A percentile compares a stretch with the other conserved stretches of the same genome.
Conservation (phyloP, 805 yeast species). For the Wickerhamiella cacticola region DNA sequence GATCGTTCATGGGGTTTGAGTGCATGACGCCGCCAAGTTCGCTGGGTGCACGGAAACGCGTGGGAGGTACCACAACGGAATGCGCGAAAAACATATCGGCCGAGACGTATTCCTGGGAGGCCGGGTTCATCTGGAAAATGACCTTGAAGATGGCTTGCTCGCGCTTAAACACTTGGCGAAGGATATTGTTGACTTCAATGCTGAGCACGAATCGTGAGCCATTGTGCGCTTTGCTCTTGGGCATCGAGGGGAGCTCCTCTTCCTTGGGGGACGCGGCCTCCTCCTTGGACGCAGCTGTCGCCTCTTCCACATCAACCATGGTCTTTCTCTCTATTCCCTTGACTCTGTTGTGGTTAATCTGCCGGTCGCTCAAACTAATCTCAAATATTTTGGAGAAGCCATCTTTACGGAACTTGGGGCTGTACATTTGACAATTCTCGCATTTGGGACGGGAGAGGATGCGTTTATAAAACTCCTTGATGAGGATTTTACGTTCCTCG, state of each 20-base stretch:
- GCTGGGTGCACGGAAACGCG: slow-evolving; percentile 92
- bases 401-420: slow-evolving; percentile 90
- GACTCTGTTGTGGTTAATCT: slow-evolving; percentile 59
- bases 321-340: slow-evolving; percentile 68
- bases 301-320: slow-evolving; percentile 35
- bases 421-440: slow-evolving; percentile 91
- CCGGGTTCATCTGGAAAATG: slow-evolving; percentile 74
- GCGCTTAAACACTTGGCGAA: slow-evolving; percentile 59
- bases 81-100: slow-evolving; percentile 88
- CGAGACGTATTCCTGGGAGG: slow-evolving; percentile 32
- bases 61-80: slow-evolving; percentile 86
- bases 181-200: slow-evolving; percentile 70
- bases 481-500: slow-evolving; percentile 67
- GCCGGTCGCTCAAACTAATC: slow-evolving; percentile 71
- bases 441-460: slow-evolving; percentile 72
- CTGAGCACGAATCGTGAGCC: slow-evolving; percentile 81
- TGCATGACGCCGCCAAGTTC: slow-evolving; percentile 94
- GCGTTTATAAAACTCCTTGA: slow-evolving; percentile 64
- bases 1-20: slow-evolving; percentile 86
- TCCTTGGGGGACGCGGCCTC: slow-evolving; percentile 31
- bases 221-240: slow-evolving; percentile 39
- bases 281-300: slow-evolving; percentile 24
- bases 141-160: slow-evolving; percentile 60
- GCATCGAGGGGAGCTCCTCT: slow-evolving; percentile 13
- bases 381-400: slow-evolving; percentile 90